Conservation (phyloP, 2,329 filamentous ascomycete species). For the Aspergillus fructus region DNA sequence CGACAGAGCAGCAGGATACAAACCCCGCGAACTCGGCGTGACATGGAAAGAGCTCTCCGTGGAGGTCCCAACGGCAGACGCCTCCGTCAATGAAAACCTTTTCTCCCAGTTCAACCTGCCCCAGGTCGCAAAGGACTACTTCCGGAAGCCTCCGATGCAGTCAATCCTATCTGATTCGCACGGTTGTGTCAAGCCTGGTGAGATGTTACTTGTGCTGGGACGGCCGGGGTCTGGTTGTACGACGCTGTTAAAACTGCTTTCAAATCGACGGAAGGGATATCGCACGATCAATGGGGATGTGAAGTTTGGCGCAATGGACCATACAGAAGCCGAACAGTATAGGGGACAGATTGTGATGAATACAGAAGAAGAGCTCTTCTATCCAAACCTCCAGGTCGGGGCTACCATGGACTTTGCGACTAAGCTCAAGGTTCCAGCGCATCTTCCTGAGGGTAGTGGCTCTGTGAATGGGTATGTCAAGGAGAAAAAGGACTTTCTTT, state of each 20-base stretch:
- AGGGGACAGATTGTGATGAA: slow-evolving; percentile 59
- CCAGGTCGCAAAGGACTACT: neutral
- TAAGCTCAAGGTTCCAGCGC: slow-evolving; percentile 65
- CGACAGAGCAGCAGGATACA: slow-evolving; percentile 33
- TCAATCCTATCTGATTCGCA: neutral
- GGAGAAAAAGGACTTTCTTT: slow-evolving; percentile 46
- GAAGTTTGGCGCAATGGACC: slow-evolving; percentile 50
- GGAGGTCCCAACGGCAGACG: neutral
- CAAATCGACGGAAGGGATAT: slow-evolving; percentile 63
- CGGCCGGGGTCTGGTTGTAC: neutral
- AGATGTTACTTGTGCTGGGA: neutral
- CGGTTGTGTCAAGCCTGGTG: neutral
- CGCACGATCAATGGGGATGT: slow-evolving; percentile 59
- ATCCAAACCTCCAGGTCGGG: slow-evolving; percentile 50
- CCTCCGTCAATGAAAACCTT: neutral
- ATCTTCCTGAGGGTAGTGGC: slow-evolving; percentile 54
- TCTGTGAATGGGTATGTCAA: slow-evolving; percentile 42
- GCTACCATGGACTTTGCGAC: slow-evolving; percentile 54
- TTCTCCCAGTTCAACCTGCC: neutral
- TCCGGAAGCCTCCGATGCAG: neutral
- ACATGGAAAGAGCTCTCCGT: slow-evolving; percentile 28
- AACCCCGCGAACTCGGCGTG: neutral
- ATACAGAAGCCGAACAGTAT: slow-evolving; percentile 47
- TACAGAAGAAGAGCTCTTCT: slow-evolving; percentile 53
- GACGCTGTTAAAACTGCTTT: slow-evolving; percentile 60